Conservation (phyloP, 2,329 filamentous ascomycete species). For the Aspergillus cejpii region DNA sequence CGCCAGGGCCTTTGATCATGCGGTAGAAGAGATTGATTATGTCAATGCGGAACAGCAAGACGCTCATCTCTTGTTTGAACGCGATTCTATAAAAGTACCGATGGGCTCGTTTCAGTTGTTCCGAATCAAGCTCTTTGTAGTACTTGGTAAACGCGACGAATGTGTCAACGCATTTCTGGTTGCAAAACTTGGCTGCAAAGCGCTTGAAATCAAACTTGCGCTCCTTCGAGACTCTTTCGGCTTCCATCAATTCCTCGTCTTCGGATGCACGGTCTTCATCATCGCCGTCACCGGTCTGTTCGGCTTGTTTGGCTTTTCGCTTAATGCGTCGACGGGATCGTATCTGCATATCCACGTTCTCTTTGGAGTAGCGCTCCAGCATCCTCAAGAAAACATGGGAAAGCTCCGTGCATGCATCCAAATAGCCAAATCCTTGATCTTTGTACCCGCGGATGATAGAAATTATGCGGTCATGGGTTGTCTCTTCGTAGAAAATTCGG, state of each 20-base stretch:
- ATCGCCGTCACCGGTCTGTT: conserved; percentile 40
- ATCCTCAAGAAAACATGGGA: conserved; percentile 87
- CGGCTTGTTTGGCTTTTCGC: conserved; percentile 57
- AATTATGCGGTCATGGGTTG: conserved; percentile 81
- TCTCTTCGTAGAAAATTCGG: conserved; percentile 96
- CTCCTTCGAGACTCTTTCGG: conserved; percentile 66
- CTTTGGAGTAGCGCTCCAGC: conserved; percentile 86
- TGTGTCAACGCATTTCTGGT: conserved; percentile 79
- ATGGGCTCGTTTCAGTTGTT: conserved; percentile 84
- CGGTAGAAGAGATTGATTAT: conserved; percentile 81
- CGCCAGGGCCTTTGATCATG: conserved; percentile 83
- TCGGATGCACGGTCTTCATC: conserved; percentile 54
- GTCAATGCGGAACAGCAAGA: conserved; percentile 84
- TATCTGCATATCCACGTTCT: conserved; percentile 89
- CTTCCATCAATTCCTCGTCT: conserved; percentile 66
- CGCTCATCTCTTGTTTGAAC: conserved; percentile 87
- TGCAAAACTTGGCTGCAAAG: conserved; percentile 73
- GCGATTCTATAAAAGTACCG: conserved; percentile 90
- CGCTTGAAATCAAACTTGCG: conserved; percentile 89
- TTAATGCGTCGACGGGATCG: conserved; percentile 69
- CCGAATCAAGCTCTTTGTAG: conserved; percentile 69
- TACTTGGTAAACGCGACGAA: conserved; percentile 74
- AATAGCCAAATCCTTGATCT: conserved; percentile 85
- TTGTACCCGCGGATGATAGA: conserved; percentile 80
- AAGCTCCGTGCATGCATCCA: conserved; percentile 86